Evolutionary conservation across 805 yeast species (phyloP).

Genomic region (Priceomyces fermenticarens): DNA sequence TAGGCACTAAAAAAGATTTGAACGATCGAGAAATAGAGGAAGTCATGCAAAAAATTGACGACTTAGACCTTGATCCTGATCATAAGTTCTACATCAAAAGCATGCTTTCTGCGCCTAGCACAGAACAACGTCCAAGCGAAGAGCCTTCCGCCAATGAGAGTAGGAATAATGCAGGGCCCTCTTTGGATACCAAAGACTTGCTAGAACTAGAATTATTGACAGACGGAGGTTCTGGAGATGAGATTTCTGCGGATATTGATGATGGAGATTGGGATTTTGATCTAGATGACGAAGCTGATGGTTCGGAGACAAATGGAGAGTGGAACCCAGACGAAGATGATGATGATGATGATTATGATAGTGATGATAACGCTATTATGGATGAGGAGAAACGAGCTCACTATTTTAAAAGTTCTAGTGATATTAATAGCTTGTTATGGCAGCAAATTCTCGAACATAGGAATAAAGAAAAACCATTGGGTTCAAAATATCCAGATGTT

Average conservation of each 20-base stretch:
- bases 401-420: conserved; percentile 9
- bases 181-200: conserved; percentile 43
- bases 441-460: conserved; percentile 34
- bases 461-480: conserved; percentile 2
- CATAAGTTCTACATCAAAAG: conserved; percentile 25
- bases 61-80: conserved; percentile 21
- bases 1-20: conserved; percentile 23
- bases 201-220: conserved; percentile 55
- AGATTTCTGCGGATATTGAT: conserved; percentile 17
- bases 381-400: conserved; percentile 17
- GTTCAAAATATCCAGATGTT: background rate
- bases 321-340: conserved; percentile 25
- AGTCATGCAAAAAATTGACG: conserved; percentile 23
- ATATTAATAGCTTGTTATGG: conserved; percentile 32
- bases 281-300: conserved; percentile 34
- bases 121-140: background rate
- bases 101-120: background rate
- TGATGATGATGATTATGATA: conserved; percentile 24
- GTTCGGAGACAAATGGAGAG: background rate
- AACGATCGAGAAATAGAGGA: conserved; percentile 14
- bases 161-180: conserved; percentile 8
- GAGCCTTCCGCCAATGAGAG: background rate
- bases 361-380: conserved; percentile 21
- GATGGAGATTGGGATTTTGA: conserved; percentile 39
- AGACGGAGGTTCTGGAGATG: conserved; percentile 36